Evolutionary conservation across 768 basidiomycete genomes (phyloP).

Genomic region (Boletus bicolor): DNA sequence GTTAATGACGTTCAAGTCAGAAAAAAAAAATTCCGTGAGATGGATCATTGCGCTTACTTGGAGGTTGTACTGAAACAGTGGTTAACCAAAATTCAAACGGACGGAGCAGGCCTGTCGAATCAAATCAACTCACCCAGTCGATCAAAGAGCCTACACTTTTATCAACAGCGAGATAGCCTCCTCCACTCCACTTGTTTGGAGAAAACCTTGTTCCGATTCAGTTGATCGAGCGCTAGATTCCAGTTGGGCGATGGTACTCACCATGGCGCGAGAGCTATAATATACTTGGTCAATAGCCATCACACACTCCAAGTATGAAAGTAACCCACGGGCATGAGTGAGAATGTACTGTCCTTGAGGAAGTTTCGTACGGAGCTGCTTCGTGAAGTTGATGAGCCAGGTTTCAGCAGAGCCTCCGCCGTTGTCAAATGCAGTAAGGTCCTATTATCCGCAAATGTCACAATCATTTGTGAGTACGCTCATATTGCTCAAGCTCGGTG

Average conservation of each 20-base stretch:
- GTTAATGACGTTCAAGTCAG: neutral
- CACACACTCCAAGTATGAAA: neutral
- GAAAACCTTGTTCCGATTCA: constrained; percentile 15
- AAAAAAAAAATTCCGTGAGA: neutral
- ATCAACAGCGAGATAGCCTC: constrained; percentile 37
- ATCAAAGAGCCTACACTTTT: constrained; percentile 40
- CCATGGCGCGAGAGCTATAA: constrained; percentile 20
- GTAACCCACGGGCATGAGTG: constrained; percentile 34
- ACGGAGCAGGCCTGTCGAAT: neutral
- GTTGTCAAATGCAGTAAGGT: constrained; percentile 31
- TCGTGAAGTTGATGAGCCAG: constrained; percentile 34
- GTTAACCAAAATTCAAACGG: neutral
- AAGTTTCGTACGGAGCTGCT: constrained; percentile 30
- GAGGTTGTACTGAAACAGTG: constrained; percentile 30
- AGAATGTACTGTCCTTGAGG: constrained; percentile 33
- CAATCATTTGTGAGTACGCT: neutral
- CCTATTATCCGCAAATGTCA: constrained; percentile 12
- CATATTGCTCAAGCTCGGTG: neutral
- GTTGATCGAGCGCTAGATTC: neutral
- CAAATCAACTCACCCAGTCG: constrained; percentile 37
- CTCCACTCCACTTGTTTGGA: constrained; percentile 16
- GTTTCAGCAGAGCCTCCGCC: constrained; percentile 37
- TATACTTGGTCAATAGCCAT: neutral
- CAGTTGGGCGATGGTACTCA: neutral
- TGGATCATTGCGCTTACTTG: constrained; percentile 28